Conservation (phyloP, 2,329 filamentous ascomycete species). For the Colletotrichum caudatum region DNA sequence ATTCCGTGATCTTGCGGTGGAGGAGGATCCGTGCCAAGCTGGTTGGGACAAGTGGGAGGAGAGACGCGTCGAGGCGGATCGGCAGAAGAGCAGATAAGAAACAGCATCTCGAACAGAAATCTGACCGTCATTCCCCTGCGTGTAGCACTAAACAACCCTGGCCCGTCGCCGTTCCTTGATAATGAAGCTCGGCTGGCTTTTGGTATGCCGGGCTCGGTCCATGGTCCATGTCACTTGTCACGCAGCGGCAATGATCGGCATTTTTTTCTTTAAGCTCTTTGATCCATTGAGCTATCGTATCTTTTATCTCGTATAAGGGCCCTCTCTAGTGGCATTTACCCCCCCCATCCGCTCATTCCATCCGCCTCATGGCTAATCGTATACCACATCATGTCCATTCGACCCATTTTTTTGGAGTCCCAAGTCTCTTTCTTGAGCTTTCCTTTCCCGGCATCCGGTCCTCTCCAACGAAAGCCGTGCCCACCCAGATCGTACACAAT, state of each 20-base stretch:
- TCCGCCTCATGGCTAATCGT: slow-evolving; percentile 31
- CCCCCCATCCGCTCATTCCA: slow-evolving; percentile 10
- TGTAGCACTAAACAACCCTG: too few species aligned
- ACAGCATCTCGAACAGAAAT: neutral
- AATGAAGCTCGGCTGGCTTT: neutral
- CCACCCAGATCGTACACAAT: slow-evolving; percentile 23
- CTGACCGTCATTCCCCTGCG: neutral
- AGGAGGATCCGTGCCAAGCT: slow-evolving; percentile 89
- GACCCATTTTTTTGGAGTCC: slow-evolving; percentile 3
- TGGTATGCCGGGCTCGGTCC: neutral
- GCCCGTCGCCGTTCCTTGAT: neutral
- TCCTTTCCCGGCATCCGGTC: neutral
- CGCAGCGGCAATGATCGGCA: neutral
- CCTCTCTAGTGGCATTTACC: slow-evolving; percentile 17
- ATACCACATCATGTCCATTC: slow-evolving; percentile 16
- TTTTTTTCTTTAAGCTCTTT: slow-evolving; percentile 22
- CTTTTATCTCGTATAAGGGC: slow-evolving; percentile 6
- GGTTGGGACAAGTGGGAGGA: slow-evolving; percentile 94
- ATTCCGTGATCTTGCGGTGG: slow-evolving; percentile 84
- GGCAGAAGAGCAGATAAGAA: slow-evolving; percentile 47
- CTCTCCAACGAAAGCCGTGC: slow-evolving; percentile 20
- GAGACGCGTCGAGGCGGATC: slow-evolving; percentile 53
- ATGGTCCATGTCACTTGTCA: neutral
- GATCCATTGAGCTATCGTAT: slow-evolving; percentile 30
- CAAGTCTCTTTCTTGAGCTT: neutral